Conservation (phyloP, 352 stramenopile genomes). For the Globisporangium heterothallicum region DNA sequence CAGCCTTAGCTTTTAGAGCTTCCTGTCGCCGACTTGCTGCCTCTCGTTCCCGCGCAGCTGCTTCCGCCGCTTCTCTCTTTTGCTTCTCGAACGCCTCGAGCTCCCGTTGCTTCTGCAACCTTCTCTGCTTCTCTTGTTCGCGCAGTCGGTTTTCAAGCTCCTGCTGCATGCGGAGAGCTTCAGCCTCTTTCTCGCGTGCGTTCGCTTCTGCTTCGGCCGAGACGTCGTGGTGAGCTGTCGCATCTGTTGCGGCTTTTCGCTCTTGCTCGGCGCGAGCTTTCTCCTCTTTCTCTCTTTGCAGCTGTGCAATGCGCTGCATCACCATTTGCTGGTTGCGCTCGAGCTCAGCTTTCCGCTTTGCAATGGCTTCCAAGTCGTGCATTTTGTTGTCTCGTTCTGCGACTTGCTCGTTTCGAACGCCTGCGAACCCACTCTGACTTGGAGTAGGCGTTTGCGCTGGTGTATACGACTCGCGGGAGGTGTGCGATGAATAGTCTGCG, state of each 20-base stretch:
- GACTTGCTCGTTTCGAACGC: constrained; percentile 1
- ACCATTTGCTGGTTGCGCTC: constrained; percentile 50
- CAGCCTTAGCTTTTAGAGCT: constrained; percentile 19
- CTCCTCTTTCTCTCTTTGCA: constrained; percentile 47
- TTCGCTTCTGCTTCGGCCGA: constrained; percentile 18
- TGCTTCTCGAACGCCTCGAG: constrained; percentile 15
- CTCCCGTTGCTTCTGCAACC: constrained; percentile 8
- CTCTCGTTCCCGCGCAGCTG: constrained; percentile 8
- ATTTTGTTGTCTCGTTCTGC: constrained; percentile 16
- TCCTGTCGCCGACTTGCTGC: constrained; percentile 19
- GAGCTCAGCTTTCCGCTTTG: constrained; percentile 45
- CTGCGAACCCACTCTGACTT: neutral
- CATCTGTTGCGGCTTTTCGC: constrained; percentile 25
- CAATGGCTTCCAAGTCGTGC: constrained; percentile 54
- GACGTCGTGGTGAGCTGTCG: neutral
- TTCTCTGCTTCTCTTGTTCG: constrained; percentile 10
- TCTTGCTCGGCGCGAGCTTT: constrained; percentile 33
- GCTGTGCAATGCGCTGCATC: constrained; percentile 41
- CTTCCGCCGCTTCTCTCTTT: constrained; percentile 22
- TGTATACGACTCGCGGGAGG: neutral
- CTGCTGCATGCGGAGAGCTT: constrained; percentile 7
- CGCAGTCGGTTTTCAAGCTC: constrained; percentile 10
- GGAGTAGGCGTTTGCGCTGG: constrained; percentile 4
- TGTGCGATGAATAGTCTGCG: constrained; percentile 32
- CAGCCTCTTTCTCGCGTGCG: constrained; percentile 21